phyloP scores from a whole-genome alignment of 1,284 basidiomycete genomes.

The Porodaedalea pini region DNA sequence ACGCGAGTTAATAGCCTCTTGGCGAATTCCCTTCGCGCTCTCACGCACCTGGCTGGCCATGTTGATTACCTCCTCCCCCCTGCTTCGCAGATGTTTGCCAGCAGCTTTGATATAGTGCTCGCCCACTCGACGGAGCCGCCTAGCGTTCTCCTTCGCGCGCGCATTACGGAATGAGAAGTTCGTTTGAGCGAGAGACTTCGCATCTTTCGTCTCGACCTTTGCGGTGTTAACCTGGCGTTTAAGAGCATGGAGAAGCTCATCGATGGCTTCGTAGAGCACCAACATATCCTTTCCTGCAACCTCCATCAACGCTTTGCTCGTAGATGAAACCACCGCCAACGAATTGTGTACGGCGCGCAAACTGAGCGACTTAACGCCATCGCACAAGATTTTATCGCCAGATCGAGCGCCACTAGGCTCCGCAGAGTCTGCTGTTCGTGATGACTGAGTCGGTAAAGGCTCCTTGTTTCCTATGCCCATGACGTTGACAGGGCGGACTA shows the following conservation, averaged over 20 bases:
- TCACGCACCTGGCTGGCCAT: constrained; percentile 12
- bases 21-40: neutral
- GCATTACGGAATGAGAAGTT: constrained; percentile 12
- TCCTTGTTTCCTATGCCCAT: constrained; percentile 1
- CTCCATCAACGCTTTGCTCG: constrained; percentile 15
- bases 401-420: neutral
- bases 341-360: constrained; percentile 11
- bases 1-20: constrained; percentile 9
- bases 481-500: constrained; percentile 11
- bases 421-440: neutral
- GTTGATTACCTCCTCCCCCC: constrained; percentile 9
- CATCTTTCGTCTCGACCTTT: constrained; percentile 1
- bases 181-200: neutral
- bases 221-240: constrained; percentile 6
- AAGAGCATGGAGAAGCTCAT: constrained; percentile 16
- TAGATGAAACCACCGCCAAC: constrained; percentile 5
- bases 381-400: neutral
- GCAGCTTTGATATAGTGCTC: constrained; percentile 15
- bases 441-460: neutral
- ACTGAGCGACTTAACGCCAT: constrained; percentile 9
- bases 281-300: constrained; percentile 13
- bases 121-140: constrained; percentile 11
- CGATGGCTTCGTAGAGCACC: constrained; percentile 15
- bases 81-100: constrained; percentile 4
- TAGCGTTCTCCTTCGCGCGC: constrained; percentile 19